Evolutionary conservation across 345 rosid genomes (phyloP).

Genomic region (Alliaria petiolata): DNA sequence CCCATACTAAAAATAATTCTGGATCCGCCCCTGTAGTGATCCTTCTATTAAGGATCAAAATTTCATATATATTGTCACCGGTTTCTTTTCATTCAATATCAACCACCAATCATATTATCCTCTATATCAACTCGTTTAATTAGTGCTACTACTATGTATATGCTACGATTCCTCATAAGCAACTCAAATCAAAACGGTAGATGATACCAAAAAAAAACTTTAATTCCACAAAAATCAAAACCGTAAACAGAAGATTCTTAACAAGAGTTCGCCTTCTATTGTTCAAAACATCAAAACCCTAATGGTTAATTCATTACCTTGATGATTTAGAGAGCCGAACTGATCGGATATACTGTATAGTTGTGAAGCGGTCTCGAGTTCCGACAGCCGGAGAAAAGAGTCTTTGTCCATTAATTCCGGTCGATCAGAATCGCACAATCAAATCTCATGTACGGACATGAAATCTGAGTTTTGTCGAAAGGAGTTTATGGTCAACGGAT

Average conservation of each 20-base stretch:
- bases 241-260: not conserved
- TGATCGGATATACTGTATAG: slow-evolving; percentile 44
- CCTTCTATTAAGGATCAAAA: slow-evolving; percentile 26
- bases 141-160: not conserved
- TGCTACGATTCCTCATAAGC: no score
- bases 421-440: slow-evolving; percentile 21
- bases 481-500: not conserved
- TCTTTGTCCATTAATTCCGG: slow-evolving; percentile 34
- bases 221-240: not conserved
- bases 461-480: not conserved
- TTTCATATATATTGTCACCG: no score
- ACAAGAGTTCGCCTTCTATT: not conserved
- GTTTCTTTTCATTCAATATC: not conserved
- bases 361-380: slow-evolving; percentile 65
- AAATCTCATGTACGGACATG: no score
- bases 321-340: slow-evolving; percentile 43
- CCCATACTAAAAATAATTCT: no score
- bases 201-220: not conserved
- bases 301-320: slow-evolving; percentile 32
- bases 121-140: not conserved
- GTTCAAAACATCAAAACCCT: not conserved
- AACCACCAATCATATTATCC: not conserved
- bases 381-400: slow-evolving; percentile 48
- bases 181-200: not conserved
- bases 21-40: no score